A percentile compares a stretch with the other conserved stretches of the same genome.
Evolutionary conservation across 345 rosid species (phyloP).

Genomic region (Aurinia saxatilis): DNA sequence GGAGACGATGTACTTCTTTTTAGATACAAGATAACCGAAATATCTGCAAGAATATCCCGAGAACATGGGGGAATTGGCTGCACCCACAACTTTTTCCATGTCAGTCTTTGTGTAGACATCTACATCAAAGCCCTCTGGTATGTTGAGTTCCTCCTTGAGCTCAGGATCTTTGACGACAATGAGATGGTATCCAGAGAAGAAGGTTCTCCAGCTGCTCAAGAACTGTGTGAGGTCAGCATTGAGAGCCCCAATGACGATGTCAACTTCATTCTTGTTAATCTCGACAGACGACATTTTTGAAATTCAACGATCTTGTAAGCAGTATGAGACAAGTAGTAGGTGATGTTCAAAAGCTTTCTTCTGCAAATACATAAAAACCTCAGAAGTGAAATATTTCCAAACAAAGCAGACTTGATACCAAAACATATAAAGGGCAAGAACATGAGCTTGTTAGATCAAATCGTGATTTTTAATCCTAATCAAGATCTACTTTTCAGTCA

Average conservation of each 20-base stretch:
- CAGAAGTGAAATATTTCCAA: not conserved
- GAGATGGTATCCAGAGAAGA: conserved; percentile 68
- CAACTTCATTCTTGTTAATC: conserved; percentile 65
- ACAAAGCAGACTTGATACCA: too few species aligned
- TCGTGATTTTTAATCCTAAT: not conserved
- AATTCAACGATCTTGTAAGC: not conserved
- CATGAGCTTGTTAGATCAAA: not conserved
- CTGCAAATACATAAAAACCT: conserved; percentile 16
- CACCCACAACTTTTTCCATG: conserved; percentile 57
- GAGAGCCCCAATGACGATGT: conserved; percentile 87
- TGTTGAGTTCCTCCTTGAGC: conserved; percentile 70
- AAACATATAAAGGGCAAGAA: not conserved
- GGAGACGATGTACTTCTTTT: conserved; percentile 72
- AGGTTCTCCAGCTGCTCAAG: conserved; percentile 63
- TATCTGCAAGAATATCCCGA: conserved; percentile 88
- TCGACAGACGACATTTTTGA: conserved; percentile 43
- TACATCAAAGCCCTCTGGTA: conserved; percentile 77
- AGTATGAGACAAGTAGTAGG: not conserved
- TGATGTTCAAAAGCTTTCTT: not conserved
- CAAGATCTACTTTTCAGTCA: conserved; percentile 5
- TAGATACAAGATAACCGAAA: conserved; percentile 80
- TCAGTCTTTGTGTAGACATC: conserved; percentile 61
- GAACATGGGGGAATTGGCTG: conserved; percentile 48
- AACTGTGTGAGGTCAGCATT: conserved; percentile 66
- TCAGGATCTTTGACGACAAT: conserved; percentile 91